These are phyloP conservation scores for Yamadazyma insecticola DNA, from an alignment of 805 yeast genomes.

Conservation along the genomic window DNA sequence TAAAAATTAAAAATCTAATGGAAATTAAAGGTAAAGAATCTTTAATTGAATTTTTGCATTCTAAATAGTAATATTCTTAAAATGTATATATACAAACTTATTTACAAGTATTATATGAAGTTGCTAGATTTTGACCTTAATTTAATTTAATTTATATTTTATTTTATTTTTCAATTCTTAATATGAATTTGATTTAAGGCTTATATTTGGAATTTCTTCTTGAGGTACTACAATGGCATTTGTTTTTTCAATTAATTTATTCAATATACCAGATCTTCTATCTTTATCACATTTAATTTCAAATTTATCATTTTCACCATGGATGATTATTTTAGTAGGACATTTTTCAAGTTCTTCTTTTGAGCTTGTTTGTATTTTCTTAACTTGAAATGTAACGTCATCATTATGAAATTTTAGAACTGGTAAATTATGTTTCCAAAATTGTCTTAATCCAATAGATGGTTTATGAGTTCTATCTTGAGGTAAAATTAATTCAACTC, in stretches of 20 bases:
- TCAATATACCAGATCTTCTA: slow-evolving; percentile 49
- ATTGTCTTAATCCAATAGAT: slow-evolving; percentile 64
- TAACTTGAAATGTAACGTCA: slow-evolving; percentile 54
- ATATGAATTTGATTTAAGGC: slow-evolving; percentile 7
- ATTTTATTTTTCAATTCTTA: background rate
- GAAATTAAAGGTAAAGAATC: slow-evolving; percentile 66
- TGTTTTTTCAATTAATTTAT: slow-evolving; percentile 47
- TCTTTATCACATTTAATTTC: slow-evolving; percentile 50
- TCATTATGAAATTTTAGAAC: slow-evolving; percentile 82
- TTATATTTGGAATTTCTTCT: slow-evolving; percentile 42
- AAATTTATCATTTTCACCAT: slow-evolving; percentile 23
- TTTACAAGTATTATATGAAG: slow-evolving; percentile 7
- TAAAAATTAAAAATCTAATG: slow-evolving; percentile 56
- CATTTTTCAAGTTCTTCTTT: slow-evolving; percentile 34
- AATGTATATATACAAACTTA: slow-evolving; percentile 6
- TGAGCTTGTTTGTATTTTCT: slow-evolving; percentile 43
- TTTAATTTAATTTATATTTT: background rate
- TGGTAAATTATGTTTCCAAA: slow-evolving; percentile 74
- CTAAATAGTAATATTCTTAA: slow-evolving; percentile 3
- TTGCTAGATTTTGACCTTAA: background rate
- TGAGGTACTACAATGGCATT: slow-evolving; percentile 49
- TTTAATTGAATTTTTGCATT: slow-evolving; percentile 52
- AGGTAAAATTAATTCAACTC: slow-evolving; percentile 49
- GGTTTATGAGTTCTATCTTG: slow-evolving; percentile 42
- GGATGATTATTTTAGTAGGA: slow-evolving; percentile 44